phyloP scores from a whole-genome alignment of 2,329 filamentous ascomycete species.

The Colletotrichum tanaceti region DNA sequence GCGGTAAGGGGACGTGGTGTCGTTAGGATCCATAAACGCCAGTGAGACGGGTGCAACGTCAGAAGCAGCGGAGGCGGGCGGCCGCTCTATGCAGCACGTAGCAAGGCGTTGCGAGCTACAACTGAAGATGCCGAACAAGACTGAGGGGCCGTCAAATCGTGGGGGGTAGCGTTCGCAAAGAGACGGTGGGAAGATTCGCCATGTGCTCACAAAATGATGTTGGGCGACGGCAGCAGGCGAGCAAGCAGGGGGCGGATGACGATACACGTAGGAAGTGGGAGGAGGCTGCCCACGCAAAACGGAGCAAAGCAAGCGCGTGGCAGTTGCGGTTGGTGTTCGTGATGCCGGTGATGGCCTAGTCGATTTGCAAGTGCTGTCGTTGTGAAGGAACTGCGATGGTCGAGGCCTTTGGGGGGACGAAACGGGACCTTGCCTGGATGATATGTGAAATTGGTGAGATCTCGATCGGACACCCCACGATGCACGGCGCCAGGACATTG shows the following conservation, averaged over 20 bases:
- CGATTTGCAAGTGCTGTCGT: background rate
- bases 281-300: constrained; percentile 26
- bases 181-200: background rate
- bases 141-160: background rate
- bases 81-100: background rate
- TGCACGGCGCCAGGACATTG: constrained; percentile 26
- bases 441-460: constrained; percentile 24
- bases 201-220: constrained; percentile 17
- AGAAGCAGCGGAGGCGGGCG: background rate
- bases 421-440: constrained; percentile 13
- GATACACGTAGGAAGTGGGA: background rate
- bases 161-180: background rate
- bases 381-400: background rate
- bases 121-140: background rate
- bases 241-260: background rate
- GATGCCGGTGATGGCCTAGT: constrained; percentile 6
- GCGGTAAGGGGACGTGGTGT: background rate
- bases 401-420: constrained; percentile 6
- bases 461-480: constrained; percentile 37
- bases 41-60: background rate
- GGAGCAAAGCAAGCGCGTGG: constrained; percentile 27
- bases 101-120: background rate
- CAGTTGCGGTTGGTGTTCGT: constrained; percentile 4
- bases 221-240: background rate
- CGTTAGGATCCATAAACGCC: constrained; percentile 6